Base-by-base conservation (phyloP, 2,329 filamentous ascomycete species). In the Thermoascus crustaceus region DNA sequence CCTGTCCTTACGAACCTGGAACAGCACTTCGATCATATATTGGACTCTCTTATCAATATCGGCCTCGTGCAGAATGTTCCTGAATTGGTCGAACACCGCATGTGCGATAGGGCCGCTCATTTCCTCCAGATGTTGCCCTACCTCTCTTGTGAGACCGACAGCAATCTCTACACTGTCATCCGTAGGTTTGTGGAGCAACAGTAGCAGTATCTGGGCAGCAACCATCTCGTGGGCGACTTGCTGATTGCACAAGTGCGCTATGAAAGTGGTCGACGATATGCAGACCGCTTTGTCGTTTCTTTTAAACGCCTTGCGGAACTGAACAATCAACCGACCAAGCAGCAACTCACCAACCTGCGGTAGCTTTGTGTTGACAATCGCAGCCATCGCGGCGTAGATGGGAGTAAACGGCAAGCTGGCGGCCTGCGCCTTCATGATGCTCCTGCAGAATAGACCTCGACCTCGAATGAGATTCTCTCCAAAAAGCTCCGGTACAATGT, bases 81-180 rank as follows among this genome's bases (percentile, higher is more conserved):
- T 73, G 68, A 98, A 94, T 60, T 94, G 88, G 54, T 98, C 91
- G 55, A 94, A 98, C 5, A 98, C 86, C 16, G 82, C 84, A 46
- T 89, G 76, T 19, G 87, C 80, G 52, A 96, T 94, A 7, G 84
- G 75, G 1, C 80, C 75, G 55, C 85, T 93, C 87, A 96, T 94
- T 58, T 95, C 88, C 57, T 96, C 89, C 45, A 98, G 60, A 58
- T 94, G 89, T 54, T 93, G 82, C 5, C 91, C 91, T 26, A 95
- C 86, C 59, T 96, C 91, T 48, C 85, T 80, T 55, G 85, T 94
- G 52, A 98, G 74, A 3, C 85, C 86, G 17, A 98, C 89, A 0
- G 91, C 91, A 57, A 98, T 95, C 68, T 98, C 91, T 18, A 96
- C 91, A 43, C 87, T 91, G 61, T 98, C 91, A 46, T 98, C 89